Conservation (phyloP, 257 asterid species). For the Mentha longifolia region DNA sequence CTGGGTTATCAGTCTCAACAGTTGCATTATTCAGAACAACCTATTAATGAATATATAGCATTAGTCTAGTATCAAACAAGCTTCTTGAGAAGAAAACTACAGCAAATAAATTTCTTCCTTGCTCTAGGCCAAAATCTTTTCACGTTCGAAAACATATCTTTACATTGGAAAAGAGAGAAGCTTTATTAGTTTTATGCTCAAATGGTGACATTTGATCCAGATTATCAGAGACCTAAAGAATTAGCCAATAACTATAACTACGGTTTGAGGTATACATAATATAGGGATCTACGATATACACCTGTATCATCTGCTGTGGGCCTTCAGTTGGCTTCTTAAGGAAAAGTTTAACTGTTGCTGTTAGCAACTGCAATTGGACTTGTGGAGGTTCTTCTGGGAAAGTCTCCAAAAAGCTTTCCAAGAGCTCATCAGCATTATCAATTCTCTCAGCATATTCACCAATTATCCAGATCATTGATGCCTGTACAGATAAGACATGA, state of each 20-base stretch:
- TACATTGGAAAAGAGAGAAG: constrained; percentile 4
- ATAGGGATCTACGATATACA: constrained; percentile 34
- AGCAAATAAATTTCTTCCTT: constrained; percentile 3
- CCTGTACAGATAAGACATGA: constrained; percentile 54
- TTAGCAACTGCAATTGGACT: constrained; percentile 93
- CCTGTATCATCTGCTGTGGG: constrained; percentile 99
- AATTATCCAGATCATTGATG: constrained; percentile 99
- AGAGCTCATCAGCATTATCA: constrained; percentile 99
- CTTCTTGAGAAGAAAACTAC: not conserved
- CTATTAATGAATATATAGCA: constrained; percentile 44
- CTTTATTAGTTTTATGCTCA: constrained; percentile 9
- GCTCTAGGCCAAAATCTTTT: constrained; percentile 8
- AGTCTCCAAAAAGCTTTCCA: constrained; percentile 96
- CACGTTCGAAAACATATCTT: constrained; percentile 18
- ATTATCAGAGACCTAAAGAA: constrained; percentile 15
- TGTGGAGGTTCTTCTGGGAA: constrained; percentile 99
- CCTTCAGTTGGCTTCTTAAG: constrained; percentile 99
- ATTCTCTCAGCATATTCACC: constrained; percentile 99
- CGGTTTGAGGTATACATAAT: constrained; percentile 25
- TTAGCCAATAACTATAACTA: constrained; percentile 5
- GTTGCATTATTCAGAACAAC: constrained; percentile 98
- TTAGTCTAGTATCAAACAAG: constrained; percentile 24
- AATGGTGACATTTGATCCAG: constrained; percentile 18
- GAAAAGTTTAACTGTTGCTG: constrained; percentile 98
- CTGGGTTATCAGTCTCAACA: constrained; percentile 98